Base-by-base conservation (phyloP, 768 basidiomycete species). In the Phlebiopsis flavidoalba region DNA sequence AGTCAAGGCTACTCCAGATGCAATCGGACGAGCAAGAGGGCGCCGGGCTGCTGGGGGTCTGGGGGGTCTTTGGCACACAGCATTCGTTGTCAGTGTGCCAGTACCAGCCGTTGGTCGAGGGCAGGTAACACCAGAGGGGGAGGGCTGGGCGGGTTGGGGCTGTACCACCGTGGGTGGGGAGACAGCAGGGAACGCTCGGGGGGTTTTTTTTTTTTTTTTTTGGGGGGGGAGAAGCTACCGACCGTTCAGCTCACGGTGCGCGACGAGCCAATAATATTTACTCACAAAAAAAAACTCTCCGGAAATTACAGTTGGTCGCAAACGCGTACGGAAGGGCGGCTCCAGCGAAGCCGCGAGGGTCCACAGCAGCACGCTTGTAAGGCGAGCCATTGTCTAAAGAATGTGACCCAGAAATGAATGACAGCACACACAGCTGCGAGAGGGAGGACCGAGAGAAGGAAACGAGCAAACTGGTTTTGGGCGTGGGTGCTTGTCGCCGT, bases 341-440 rank as follows among this genome's bases (percentile, higher is more conserved):
- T n/a, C n/a, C n/a, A n/a, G n/a, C n/a, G n/a, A n/a, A 19, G 74
- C 72, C 52, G 77, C 66, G 60, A 77, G 63, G 60, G n/a, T n/a
- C n/a, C n/a, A n/a, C n/a, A 74, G 59, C 55, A 70, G 62, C 58
- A 74, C 60, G 61, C 72, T 74, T 50, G 69, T 60, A 66, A 76
- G 65, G 64, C 74, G 64, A 55, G 76, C 64, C 77, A 77, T 78
- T n/a, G 36, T 57, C 69, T 54, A 70, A 72, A 55, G 67, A 71
- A 64, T 60, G 67, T 66, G 60, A 59, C 53, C n/a, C 43, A 60
- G 60, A 70, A 73, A 69, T 61, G 74, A 75, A 68, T 60, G 74
- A 72, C 69, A 70, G 65, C 53, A 58, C 57, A 61, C n/a, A 51
- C n/a, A 52, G 56, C 63, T 37, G 52, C 48, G 47, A 60, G 57